These are phyloP conservation scores for Funneliformis mosseae DNA, from an alignment of 192 early-diverging fungal species.

Conservation along the genomic window DNA sequence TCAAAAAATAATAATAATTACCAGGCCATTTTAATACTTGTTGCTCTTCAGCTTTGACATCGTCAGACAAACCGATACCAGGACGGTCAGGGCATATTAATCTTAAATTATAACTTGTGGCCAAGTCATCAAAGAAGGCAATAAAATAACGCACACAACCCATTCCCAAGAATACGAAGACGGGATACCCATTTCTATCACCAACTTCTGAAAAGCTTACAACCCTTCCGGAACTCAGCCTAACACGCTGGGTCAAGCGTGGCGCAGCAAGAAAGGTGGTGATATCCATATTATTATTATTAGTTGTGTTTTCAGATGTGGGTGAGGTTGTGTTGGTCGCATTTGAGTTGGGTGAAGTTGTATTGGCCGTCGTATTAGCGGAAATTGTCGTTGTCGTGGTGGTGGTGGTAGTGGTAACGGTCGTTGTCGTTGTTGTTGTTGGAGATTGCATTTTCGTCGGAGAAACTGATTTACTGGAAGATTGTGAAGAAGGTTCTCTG, in stretches of 20 bases:
- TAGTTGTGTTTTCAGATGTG: not conserved
- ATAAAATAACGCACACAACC: conserved; percentile 50
- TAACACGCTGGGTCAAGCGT: conserved; percentile 45
- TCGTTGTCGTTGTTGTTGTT: not conserved
- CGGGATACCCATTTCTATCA: conserved; percentile 44
- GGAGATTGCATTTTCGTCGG: not conserved
- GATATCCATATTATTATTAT: conserved; percentile 3
- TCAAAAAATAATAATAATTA: not conserved
- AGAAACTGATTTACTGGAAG: not conserved
- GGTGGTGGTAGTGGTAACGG: too few relatives aligned
- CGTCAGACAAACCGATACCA: conserved; percentile 44
- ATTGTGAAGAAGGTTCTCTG: conserved; percentile 2
- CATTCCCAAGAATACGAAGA: conserved; percentile 43
- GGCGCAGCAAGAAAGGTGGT: conserved; percentile 21
- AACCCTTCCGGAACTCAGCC: conserved; percentile 44
- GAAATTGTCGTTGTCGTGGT: too few relatives aligned
- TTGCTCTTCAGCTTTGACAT: conserved; percentile 40
- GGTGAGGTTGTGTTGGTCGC: not conserved
- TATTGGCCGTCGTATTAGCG: too few relatives aligned
- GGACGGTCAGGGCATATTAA: conserved; percentile 49
- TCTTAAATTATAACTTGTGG: conserved; percentile 44
- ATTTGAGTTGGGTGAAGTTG: too few relatives aligned
- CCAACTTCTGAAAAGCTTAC: conserved; percentile 48
- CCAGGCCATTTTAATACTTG: conserved; percentile 7
- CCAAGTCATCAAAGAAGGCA: conserved; percentile 48